phyloP scores from a whole-genome alignment of 2,329 filamentous ascomycete species.

The Xylariaceae sp. region DNA sequence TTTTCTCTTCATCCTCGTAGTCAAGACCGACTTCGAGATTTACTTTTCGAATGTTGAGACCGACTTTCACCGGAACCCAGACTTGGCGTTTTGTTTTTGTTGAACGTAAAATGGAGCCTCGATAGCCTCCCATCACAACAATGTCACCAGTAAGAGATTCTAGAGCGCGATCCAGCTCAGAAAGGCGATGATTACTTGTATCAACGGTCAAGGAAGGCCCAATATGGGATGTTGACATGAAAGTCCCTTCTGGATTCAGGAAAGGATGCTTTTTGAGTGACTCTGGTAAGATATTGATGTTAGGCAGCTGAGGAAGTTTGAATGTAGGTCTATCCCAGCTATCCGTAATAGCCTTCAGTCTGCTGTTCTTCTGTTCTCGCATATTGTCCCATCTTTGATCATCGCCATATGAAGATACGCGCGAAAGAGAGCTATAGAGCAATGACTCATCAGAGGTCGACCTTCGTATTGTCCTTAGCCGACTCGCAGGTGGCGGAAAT shows the following conservation, averaged over 20 bases:
- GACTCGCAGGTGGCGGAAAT: slow-evolving; percentile 24
- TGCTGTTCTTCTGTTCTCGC: slow-evolving; percentile 79
- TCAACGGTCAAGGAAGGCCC: slow-evolving; percentile 19
- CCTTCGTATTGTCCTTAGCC: slow-evolving; percentile 46
- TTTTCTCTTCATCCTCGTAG: slow-evolving; percentile 75
- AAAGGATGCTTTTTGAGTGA: slow-evolving; percentile 27
- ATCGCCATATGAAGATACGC: slow-evolving; percentile 79
- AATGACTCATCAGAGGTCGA: slow-evolving; percentile 76
- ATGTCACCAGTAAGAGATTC: slow-evolving; percentile 76
- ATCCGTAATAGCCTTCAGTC: slow-evolving; percentile 86
- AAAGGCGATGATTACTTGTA: slow-evolving; percentile 27
- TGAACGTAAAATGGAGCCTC: slow-evolving; percentile 84
- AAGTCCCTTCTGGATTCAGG: slow-evolving; percentile 21
- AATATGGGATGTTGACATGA: slow-evolving; percentile 15
- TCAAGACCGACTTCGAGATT: slow-evolving; percentile 83
- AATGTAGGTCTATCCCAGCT: slow-evolving; percentile 77
- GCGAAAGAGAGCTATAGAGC: slow-evolving; percentile 70
- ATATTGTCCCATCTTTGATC: slow-evolving; percentile 77
- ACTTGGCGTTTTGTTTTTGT: slow-evolving; percentile 79
- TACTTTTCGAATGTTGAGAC: slow-evolving; percentile 84
- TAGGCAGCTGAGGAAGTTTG: slow-evolving; percentile 62
- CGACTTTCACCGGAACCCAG: slow-evolving; percentile 92
- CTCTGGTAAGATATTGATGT: slow-evolving; percentile 46
- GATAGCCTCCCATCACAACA: slow-evolving; percentile 84
- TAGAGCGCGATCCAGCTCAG: slow-evolving; percentile 51